phyloP scores from a whole-genome alignment of 1,284 basidiomycete genomes.

The Melampsora americana region DNA sequence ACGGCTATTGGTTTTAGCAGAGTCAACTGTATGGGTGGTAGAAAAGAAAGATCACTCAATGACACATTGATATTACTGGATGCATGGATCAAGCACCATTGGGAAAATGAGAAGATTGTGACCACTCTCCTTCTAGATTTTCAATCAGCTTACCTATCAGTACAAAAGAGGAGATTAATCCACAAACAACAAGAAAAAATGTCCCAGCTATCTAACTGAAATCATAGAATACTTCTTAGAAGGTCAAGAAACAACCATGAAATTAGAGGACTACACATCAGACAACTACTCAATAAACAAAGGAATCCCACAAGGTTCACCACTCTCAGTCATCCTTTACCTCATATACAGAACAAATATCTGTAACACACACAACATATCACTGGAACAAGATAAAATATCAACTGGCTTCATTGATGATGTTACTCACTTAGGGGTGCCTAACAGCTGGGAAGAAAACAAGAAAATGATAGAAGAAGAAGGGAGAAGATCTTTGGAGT shows the following conservation, averaged over 20 bases:
- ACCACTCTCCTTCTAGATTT: too few relatives aligned
- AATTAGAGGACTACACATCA: neutral
- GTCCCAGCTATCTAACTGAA: neutral
- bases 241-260: neutral
- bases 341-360: conserved; percentile 9
- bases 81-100: too few relatives aligned
- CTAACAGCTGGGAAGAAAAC: neutral
- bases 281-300: neutral
- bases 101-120: too few relatives aligned
- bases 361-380: neutral
- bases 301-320: conserved; percentile 26
- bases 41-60: neutral
- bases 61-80: neutral
- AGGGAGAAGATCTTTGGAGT: neutral
- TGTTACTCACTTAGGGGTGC: conserved; percentile 8
- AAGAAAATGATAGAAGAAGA: neutral
- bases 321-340: conserved; percentile 12
- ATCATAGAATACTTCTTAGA: neutral
- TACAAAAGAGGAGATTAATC: neutral
- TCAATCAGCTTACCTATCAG: neutral
- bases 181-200: neutral
- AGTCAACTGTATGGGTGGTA: neutral
- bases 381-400: neutral
- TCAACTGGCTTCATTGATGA: conserved; percentile 20
- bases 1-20: too few relatives aligned